phyloP scores from a whole-genome alignment of 495 filamentous ascomycete genomes.

The Rostrohypoxylon terebratum region DNA sequence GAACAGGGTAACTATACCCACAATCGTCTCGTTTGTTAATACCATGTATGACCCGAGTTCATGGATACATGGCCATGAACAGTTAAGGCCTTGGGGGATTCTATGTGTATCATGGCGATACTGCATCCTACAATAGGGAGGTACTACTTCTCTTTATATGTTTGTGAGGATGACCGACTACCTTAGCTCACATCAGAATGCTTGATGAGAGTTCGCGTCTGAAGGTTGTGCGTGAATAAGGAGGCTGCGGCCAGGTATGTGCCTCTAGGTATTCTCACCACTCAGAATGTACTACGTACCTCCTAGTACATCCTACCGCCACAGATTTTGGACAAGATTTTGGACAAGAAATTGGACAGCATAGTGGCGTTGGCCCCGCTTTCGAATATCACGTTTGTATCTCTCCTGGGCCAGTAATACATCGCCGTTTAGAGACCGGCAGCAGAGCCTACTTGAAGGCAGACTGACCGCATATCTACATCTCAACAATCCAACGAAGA shows the following conservation, averaged over 20 bases:
- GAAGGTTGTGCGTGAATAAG: no score
- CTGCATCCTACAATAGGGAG: not conserved
- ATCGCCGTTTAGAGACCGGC: not conserved
- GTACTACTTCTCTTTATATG: not conserved
- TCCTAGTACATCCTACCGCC: not conserved
- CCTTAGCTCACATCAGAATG: not conserved
- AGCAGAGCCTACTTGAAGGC: not conserved
- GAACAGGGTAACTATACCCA: constrained; percentile 14
- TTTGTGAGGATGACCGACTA: not conserved
- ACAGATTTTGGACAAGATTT: constrained; percentile 31
- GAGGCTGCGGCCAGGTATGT: not conserved
- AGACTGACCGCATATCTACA: not conserved
- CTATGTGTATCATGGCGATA: not conserved
- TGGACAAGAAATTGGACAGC: constrained; percentile 23
- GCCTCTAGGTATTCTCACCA: no score
- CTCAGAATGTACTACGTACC: no score
- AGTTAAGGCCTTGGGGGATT: no score
- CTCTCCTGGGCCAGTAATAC: not conserved
- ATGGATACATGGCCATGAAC: not conserved
- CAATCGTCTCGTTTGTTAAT: constrained; percentile 16
- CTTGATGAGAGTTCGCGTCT: no score
- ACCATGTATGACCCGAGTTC: constrained; percentile 1
- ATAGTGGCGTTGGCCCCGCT: not conserved
- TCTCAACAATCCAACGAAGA: not conserved
- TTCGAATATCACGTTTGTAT: not conserved